Evolutionary conservation across 768 basidiomycete genomes (phyloP), one percentile per base, ranked within the genome.

Genomic region (Lactifluus piperatus): DNA sequence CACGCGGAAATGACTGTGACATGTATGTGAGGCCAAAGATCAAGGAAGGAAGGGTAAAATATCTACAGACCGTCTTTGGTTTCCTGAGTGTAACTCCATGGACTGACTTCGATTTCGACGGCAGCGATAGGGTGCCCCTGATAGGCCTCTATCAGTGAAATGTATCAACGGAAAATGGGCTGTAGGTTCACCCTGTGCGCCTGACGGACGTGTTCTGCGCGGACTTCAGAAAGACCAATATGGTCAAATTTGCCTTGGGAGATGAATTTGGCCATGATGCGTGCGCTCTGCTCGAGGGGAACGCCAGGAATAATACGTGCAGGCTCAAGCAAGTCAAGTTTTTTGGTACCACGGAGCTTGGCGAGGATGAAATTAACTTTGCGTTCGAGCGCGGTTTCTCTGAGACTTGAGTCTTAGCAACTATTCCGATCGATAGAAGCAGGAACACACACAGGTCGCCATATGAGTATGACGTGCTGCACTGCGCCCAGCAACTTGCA

Each of bases 21-120:
- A 16, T 22, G 24, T 16, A 27, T 26, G 36, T 44, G 14, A 45
- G 43, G 47, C 30, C 43, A 37, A 55, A 7, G 20, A 24, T 24
- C 9, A 13, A 37, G 10, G 45, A 13, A 43, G 18, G 30, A 13
- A 43, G 16, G 30, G 30, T 27, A n/a, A 57, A 8, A 32, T 18
- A 20, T 34, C 4, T 22, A 51, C 66, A n/a, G 51, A 76, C 76
- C 76, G 24, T 76, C 72, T 62, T 75, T 76, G 24, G 80, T 76
- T 53, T 81, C 76, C 20, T 75, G 72, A 52, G 82, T 83, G 57
- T 82, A 82, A 4, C 77, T 75, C 77, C 82, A 85, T 2, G 82
- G 77, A 63, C 81, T 84, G 41, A 84, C 72, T 67, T 88, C 86
- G 46, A 87, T 84, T 68, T 88, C 85, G 9, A 83, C 81, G 13